Base-by-base conservation (phyloP, 1,139 yeast genomes). In the Wickerhamomyces sp. region DNA sequence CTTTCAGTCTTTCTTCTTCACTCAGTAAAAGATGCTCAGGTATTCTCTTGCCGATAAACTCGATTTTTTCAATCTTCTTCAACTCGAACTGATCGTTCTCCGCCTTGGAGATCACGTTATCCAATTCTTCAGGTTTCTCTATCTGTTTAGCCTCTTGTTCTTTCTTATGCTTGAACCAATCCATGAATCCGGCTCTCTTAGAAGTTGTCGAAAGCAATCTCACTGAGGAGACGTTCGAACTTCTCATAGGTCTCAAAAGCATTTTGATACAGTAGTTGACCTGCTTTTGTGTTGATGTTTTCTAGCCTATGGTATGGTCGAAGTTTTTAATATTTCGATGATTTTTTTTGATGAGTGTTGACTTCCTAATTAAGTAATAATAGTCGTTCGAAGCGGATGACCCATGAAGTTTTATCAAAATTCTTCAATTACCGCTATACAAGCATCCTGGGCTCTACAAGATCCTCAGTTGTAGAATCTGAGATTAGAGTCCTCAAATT, bases 151-250 rank as follows among this genome's bases (percentile, higher is more conserved):
- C 32, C 5, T 28, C 28, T 37, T 44, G 33, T 32, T 45, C 42
- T 35, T 49, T 46, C 38, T 49, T 53, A 28, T 43, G 41, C 32
- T 48, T 54, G 37, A 63, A 58, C 68, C 68, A 63, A 29, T 62
- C 60, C 53, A 62, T 50, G 40, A 61, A 57, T 17, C 62, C 62
- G 14, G 19, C 24, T 11, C 24, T 16, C 15, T 14, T 28, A 4
- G 23, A 10, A 9, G 24, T 14, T 4, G 10, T 5, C 3, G 21
- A 16, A 13, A 22, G 22, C 11, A 6, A 16, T 31, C 33, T 31
- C 25, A 16, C 13, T 9, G 13, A 10, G 8, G 16, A 9, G 13
- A 29, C 12, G 9, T 7, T 23, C 6, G n/a, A 13, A 8, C 16
- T 11, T 26, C 23, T 26, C 10, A 15, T 16, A 6, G 25, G n/a